phyloP scores from a whole-genome alignment of 192 early-diverging fungal species.

The Podila horticola region DNA sequence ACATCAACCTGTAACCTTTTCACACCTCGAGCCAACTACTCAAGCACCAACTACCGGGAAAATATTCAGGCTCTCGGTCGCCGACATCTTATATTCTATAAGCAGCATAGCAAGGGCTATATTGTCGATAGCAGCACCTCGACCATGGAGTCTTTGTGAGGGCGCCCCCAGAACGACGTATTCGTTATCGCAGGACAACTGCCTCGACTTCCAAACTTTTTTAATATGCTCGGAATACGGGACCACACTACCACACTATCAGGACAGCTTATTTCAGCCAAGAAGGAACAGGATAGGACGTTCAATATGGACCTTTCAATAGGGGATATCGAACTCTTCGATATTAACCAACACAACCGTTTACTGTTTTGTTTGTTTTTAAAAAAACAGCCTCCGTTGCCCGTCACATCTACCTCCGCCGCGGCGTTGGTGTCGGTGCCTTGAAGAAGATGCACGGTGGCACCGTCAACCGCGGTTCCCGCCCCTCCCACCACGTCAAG shows the following conservation, averaged over 20 bases:
- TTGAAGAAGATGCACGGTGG: slow-evolving; percentile 96
- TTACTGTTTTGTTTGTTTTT: slow-evolving; percentile 3
- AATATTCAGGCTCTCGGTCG: no score
- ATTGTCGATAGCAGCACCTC: no score
- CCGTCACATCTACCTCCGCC: slow-evolving; percentile 98
- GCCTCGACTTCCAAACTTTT: not conserved
- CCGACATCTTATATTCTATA: no score
- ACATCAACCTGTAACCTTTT: not conserved
- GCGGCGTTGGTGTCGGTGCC: slow-evolving; percentile 93
- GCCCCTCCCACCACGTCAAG: slow-evolving; percentile 90
- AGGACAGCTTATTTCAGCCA: not conserved
- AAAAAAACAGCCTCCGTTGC: slow-evolving; percentile 80
- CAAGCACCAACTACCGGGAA: not conserved
- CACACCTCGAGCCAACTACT: not conserved
- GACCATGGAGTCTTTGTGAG: no score
- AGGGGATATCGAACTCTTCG: not conserved
- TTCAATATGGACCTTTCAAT: not conserved
- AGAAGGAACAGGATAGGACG: not conserved
- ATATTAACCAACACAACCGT: not conserved
- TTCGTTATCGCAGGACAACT: not conserved
- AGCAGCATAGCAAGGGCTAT: no score
- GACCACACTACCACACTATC: not conserved
- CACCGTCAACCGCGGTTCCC: slow-evolving; percentile 89
- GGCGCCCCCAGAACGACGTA: no score
- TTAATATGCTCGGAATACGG: not conserved